Evolutionary conservation across 1,139 yeast genomes (phyloP).

Genomic region (Geotrichum histeridarum): DNA sequence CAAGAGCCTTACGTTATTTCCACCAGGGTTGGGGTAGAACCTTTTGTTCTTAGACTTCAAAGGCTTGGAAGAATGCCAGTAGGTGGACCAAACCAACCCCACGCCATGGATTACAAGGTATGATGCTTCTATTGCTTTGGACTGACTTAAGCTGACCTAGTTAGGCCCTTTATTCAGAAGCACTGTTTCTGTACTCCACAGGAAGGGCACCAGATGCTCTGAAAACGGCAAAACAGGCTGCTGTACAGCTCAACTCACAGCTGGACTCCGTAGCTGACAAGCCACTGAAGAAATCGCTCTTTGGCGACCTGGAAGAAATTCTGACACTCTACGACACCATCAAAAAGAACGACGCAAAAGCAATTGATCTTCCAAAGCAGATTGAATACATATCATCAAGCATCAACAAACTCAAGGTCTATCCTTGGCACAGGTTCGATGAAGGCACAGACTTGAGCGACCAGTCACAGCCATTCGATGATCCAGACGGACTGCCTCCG

Average conservation of each 20-base stretch:
- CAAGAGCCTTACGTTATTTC: too few species aligned
- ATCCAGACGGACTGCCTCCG: slow-evolving; percentile 24
- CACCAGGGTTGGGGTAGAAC: too few species aligned
- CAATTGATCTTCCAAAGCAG: slow-evolving; percentile 22
- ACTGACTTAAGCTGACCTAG: background rate
- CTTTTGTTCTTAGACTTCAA: too few species aligned
- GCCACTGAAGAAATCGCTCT: slow-evolving; percentile 3
- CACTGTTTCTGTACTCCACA: slow-evolving; percentile 26
- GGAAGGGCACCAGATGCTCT: slow-evolving; percentile 27
- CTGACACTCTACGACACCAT: slow-evolving; percentile 23
- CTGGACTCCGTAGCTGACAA: slow-evolving; percentile 17
- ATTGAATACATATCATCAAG: slow-evolving; percentile 28
- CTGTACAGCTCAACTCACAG: slow-evolving; percentile 18
- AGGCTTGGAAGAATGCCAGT: too few species aligned
- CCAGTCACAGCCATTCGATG: slow-evolving; percentile 16
- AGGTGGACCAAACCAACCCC: too few species aligned
- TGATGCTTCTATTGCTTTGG: background rate
- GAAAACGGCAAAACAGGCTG: slow-evolving; percentile 18
- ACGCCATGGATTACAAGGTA: background rate
- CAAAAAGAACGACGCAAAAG: slow-evolving; percentile 11
- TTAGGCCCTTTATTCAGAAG: slow-evolving; percentile 20
- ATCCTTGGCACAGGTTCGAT: slow-evolving; percentile 28
- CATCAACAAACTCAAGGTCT: slow-evolving; percentile 23
- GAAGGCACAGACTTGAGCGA: background rate
- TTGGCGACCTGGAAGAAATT: slow-evolving; percentile 10